Evolutionary conservation across 2,329 filamentous ascomycete species (phyloP).

Genomic region (Daldinia sp.): DNA sequence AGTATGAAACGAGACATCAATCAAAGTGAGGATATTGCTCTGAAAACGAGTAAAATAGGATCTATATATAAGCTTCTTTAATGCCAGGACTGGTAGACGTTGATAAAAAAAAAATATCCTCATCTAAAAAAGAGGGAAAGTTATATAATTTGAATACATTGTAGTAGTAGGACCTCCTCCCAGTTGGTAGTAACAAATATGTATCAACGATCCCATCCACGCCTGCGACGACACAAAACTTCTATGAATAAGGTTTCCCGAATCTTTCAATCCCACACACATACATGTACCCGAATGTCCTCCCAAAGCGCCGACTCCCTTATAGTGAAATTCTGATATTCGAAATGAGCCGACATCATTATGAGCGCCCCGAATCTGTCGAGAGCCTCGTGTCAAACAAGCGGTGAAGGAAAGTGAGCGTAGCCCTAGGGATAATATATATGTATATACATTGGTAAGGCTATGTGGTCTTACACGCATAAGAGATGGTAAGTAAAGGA

Average conservation of each 20-base stretch:
- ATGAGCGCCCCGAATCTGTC: constrained; percentile 28
- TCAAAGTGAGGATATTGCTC: no score
- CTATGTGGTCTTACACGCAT: constrained; percentile 17
- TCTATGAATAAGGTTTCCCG: constrained; percentile 30
- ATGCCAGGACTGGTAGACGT: constrained; percentile 9
- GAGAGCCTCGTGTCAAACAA: constrained; percentile 14
- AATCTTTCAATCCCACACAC: constrained; percentile 17
- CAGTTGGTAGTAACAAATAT: not conserved
- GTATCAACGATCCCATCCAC: constrained; percentile 18
- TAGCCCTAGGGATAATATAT: constrained; percentile 11
- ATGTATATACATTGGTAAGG: constrained; percentile 34
- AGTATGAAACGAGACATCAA: not conserved
- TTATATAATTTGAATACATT: constrained; percentile 21
- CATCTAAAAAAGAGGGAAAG: constrained; percentile 23
- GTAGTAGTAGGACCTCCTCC: constrained; percentile 1
- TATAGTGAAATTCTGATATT: not conserved
- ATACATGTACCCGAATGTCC: not conserved
- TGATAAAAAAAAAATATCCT: constrained; percentile 13
- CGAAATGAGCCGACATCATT: constrained; percentile 24
- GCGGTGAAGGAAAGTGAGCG: constrained; percentile 25
- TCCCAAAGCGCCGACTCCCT: constrained; percentile 30
- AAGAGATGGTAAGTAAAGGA: constrained; percentile 8
- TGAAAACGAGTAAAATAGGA: constrained; percentile 15
- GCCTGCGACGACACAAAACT: constrained; percentile 10
- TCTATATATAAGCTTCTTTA: constrained; percentile 36